Conservation (phyloP, 2,329 filamentous ascomycete species). For the Epichloe brachyelytri region DNA sequence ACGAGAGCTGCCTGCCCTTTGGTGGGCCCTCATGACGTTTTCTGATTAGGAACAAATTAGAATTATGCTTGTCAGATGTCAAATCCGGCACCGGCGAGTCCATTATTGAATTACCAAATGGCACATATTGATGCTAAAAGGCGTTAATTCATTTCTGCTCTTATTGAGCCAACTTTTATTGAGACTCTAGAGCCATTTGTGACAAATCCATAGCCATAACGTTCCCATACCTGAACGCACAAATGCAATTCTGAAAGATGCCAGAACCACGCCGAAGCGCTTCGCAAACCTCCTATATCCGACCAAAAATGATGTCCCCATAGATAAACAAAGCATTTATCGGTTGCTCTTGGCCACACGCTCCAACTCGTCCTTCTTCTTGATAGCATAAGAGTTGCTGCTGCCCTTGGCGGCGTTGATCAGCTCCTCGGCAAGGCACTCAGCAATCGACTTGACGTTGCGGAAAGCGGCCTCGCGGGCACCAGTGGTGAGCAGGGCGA, state of each 20-base stretch:
- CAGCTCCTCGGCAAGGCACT: conserved; percentile 99
- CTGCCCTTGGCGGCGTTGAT: conserved; percentile 99
- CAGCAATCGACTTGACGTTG: conserved; percentile 99
- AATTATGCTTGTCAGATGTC: background rate
- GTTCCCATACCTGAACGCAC: conserved; percentile 34
- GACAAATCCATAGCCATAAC: conserved; percentile 28
- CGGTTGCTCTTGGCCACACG: conserved; percentile 99
- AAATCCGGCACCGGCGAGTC: background rate
- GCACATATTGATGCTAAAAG: background rate
- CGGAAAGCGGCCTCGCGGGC: conserved; percentile 98
- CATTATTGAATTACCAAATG: background rate
- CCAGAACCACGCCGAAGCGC: conserved; percentile 31
- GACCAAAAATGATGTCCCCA: conserved; percentile 4
- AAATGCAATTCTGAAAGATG: conserved; percentile 34
- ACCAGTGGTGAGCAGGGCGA: conserved; percentile 96
- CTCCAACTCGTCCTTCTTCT: conserved; percentile 99
- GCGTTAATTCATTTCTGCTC: conserved; percentile 21
- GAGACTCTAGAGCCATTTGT: conserved; percentile 29
- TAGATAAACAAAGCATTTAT: conserved; percentile 48
- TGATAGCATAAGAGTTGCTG: conserved; percentile 99
- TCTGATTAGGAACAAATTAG: too few relatives aligned
- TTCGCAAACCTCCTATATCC: conserved; percentile 18
- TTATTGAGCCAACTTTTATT: conserved; percentile 30
- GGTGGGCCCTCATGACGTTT: too few relatives aligned
- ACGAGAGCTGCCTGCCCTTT: too few relatives aligned